Evolutionary conservation across 2,329 filamentous ascomycete species (phyloP).

Genomic region (Tympanopsis confertula): DNA sequence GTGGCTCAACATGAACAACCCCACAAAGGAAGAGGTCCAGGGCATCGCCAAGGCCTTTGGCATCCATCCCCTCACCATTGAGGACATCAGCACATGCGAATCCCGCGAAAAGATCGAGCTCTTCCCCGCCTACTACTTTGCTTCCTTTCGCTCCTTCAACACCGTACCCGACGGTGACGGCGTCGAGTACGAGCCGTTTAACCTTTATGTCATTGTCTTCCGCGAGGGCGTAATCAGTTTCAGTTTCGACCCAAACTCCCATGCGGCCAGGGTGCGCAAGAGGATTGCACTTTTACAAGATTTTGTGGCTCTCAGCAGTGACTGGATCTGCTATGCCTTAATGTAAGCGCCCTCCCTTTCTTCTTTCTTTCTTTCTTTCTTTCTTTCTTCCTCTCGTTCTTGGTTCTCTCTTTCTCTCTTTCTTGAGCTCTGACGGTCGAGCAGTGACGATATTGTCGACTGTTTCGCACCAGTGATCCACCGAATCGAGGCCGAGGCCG

Average conservation of each 20-base stretch:
- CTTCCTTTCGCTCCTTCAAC: slow-evolving; percentile 89
- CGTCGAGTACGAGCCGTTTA: slow-evolving; percentile 84
- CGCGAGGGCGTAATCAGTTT: slow-evolving; percentile 91
- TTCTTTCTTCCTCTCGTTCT: slow-evolving; percentile 3
- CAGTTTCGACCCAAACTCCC: slow-evolving; percentile 77
- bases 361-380: neutral
- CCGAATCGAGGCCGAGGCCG: slow-evolving; percentile 76
- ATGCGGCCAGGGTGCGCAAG: slow-evolving; percentile 79
- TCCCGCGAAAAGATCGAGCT: slow-evolving; percentile 96
- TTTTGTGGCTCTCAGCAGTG: slow-evolving; percentile 84
- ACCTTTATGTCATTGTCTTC: slow-evolving; percentile 94
- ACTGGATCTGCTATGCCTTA: slow-evolving; percentile 98
- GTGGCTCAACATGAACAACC: slow-evolving; percentile 93
- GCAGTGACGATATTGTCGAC: slow-evolving; percentile 89
- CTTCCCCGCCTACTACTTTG: slow-evolving; percentile 95
- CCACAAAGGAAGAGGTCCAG: slow-evolving; percentile 77
- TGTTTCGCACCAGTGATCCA: slow-evolving; percentile 83
- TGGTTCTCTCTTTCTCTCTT: slow-evolving; percentile 12
- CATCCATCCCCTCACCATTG: slow-evolving; percentile 86
- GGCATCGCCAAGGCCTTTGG: slow-evolving; percentile 89
- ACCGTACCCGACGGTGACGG: slow-evolving; percentile 65
- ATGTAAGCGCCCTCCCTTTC: slow-evolving; percentile 48
- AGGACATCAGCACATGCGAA: slow-evolving; percentile 92
- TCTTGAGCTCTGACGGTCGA: slow-evolving; percentile 4
- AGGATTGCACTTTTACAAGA: slow-evolving; percentile 88